Conservation (phyloP, 179 eudicot species). For the Beta lomatogona region DNA sequence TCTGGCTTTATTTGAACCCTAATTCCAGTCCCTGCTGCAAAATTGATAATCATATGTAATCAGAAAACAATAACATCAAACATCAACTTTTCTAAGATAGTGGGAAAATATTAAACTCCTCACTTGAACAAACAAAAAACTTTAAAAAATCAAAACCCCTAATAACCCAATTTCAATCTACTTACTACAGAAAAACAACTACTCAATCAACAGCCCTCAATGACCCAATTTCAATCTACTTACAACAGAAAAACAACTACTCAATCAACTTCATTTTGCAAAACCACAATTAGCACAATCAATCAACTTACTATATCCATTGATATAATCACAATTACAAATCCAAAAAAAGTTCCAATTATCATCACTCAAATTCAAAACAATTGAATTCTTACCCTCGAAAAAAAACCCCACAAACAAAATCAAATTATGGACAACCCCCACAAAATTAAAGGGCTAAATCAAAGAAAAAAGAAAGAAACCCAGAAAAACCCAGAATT, state of each 20-base stretch:
- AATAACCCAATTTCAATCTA: too few relatives aligned
- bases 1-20: constrained; percentile 85
- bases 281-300: neutral
- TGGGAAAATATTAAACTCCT: neutral
- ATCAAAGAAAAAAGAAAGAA: neutral
- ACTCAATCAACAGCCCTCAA: neutral
- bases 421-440: neutral
- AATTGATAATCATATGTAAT: constrained; percentile 1
- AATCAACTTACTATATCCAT: neutral
- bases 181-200: too few relatives aligned
- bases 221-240: neutral
- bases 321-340: neutral
- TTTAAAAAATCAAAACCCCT: too few relatives aligned
- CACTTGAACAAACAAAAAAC: neutral
- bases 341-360: neutral
- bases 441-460: neutral
- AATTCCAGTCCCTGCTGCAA: constrained; percentile 88
- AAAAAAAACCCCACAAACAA: neutral
- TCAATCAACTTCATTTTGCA: neutral
- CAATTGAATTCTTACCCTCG: neutral
- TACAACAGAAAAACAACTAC: too few relatives aligned
- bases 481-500: constrained; percentile 18
- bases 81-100: neutral
- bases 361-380: neutral
- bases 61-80: neutral